Evolutionary conservation across 768 basidiomycete genomes (phyloP).

Genomic region (Suillus bovinus): DNA sequence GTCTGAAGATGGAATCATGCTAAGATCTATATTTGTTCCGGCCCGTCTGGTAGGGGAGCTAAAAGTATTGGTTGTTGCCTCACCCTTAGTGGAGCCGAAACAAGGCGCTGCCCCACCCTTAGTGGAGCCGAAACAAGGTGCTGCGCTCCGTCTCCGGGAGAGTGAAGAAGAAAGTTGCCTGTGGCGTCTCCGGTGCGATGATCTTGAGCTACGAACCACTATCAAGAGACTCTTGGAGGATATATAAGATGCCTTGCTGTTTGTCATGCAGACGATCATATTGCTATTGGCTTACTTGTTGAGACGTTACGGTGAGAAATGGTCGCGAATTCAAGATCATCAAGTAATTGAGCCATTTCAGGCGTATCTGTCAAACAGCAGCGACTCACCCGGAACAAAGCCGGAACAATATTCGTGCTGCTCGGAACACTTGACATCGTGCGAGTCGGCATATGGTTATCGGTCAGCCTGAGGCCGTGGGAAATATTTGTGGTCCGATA

Average conservation of each 20-base stretch:
- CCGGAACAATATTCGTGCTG: not conserved
- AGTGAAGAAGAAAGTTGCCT: slow-evolving; percentile 71
- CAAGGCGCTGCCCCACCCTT: slow-evolving; percentile 31
- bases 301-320: slow-evolving; percentile 1
- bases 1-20: too few relatives aligned
- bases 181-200: slow-evolving; percentile 65
- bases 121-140: slow-evolving; percentile 18
- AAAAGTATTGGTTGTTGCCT: slow-evolving; percentile 51
- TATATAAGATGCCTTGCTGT: slow-evolving; percentile 1
- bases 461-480: slow-evolving; percentile 2
- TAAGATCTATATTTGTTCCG: slow-evolving; percentile 10
- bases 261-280: not conserved
- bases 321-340: not conserved
- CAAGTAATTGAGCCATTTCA: not conserved
- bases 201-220: slow-evolving; percentile 40
- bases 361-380: not conserved
- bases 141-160: slow-evolving; percentile 57
- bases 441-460: not conserved
- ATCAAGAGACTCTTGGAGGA: slow-evolving; percentile 46
- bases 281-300: slow-evolving; percentile 2
- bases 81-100: slow-evolving; percentile 11
- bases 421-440: not conserved
- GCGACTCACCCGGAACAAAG: not conserved
- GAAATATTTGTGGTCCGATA: slow-evolving; percentile 8
- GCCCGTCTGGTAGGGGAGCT: slow-evolving; percentile 52